A percentile compares a stretch with the other conserved stretches of the same genome.
These are phyloP conservation scores for Leucosporidium scottii DNA, from an alignment of 768 basidiomycete genomes.

Conservation along the genomic window DNA sequence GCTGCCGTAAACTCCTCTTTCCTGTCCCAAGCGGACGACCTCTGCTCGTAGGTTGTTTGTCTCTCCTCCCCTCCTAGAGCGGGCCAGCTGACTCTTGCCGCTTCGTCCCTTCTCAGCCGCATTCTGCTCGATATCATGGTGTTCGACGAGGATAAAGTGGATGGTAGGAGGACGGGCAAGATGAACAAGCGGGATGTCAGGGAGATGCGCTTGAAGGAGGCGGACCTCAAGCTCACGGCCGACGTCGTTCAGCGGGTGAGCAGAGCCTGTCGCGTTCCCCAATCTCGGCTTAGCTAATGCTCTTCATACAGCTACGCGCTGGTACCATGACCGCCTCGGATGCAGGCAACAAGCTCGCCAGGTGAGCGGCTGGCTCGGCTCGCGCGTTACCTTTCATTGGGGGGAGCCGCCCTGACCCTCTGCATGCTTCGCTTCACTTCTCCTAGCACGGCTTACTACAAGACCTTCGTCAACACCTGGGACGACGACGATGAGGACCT, in stretches of 20 bases:
- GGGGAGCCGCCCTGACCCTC: background rate
- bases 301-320: background rate
- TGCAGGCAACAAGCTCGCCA: background rate
- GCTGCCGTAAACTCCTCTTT: constrained; percentile 8
- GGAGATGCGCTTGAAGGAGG: background rate
- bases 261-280: background rate
- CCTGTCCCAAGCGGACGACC: constrained; percentile 18
- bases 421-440: background rate
- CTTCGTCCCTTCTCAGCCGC: background rate
- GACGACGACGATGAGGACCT: constrained; percentile 4
- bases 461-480: constrained; percentile 11
- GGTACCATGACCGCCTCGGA: background rate
- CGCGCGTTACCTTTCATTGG: background rate
- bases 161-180: constrained; percentile 21
- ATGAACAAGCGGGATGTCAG: constrained; percentile 8
- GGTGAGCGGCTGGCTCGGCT: background rate
- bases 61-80: background rate
- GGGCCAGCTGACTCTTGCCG: background rate
- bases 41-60: constrained; percentile 9
- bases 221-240: constrained; percentile 9
- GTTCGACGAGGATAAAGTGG: constrained; percentile 3
- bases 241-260: constrained; percentile 8
- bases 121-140: constrained; percentile 18
- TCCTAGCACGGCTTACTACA: constrained; percentile 3
- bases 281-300: too few species aligned